Evolutionary conservation across 2,329 filamentous ascomycete genomes (phyloP).

Genomic region (Graphilbum sp.): DNA sequence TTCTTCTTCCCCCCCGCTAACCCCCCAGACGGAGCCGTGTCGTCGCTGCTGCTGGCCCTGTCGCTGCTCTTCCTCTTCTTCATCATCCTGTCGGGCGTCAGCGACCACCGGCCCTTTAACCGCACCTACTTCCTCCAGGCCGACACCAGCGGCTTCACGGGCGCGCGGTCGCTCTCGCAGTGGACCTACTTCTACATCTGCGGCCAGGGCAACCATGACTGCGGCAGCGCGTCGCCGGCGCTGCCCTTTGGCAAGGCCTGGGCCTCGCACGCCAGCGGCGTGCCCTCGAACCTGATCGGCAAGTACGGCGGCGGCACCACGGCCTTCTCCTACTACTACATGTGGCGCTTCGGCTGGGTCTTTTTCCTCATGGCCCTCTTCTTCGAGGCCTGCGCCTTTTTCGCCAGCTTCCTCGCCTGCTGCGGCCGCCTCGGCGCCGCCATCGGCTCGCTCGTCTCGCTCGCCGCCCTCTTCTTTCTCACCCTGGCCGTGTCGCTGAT

Average conservation of each 20-base stretch:
- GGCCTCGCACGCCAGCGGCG: constrained; percentile 28
- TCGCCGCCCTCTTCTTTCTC: constrained; percentile 52
- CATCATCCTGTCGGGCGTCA: constrained; percentile 39
- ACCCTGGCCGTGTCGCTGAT: constrained; percentile 51
- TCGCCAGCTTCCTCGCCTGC: constrained; percentile 52
- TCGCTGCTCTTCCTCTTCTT: constrained; percentile 40
- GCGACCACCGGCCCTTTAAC: constrained; percentile 39
- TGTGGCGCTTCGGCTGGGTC: constrained; percentile 86
- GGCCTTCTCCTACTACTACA: constrained; percentile 52
- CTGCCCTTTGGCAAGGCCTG: constrained; percentile 58
- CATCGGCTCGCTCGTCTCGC: constrained; percentile 40
- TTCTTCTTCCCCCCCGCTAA: background rate
- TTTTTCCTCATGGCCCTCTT: constrained; percentile 76
- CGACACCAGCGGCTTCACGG: constrained; percentile 55
- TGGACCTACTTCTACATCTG: constrained; percentile 91
- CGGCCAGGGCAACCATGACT: constrained; percentile 46
- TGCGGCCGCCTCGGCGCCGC: constrained; percentile 55
- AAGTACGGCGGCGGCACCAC: constrained; percentile 37
- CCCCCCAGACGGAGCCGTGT: constrained; percentile 23
- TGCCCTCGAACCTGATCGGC: constrained; percentile 32
- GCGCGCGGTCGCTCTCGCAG: constrained; percentile 50
- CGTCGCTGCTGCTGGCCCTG: constrained; percentile 30
- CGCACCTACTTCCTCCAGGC: constrained; percentile 76
- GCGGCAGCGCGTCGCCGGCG: constrained; percentile 44
- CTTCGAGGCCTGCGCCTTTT: constrained; percentile 54